Percentiles rank a stretch among this genome's conserved stretches.
Conservation (phyloP, 371 early-diverging fungal species). For the Zychaea mexicana region DNA sequence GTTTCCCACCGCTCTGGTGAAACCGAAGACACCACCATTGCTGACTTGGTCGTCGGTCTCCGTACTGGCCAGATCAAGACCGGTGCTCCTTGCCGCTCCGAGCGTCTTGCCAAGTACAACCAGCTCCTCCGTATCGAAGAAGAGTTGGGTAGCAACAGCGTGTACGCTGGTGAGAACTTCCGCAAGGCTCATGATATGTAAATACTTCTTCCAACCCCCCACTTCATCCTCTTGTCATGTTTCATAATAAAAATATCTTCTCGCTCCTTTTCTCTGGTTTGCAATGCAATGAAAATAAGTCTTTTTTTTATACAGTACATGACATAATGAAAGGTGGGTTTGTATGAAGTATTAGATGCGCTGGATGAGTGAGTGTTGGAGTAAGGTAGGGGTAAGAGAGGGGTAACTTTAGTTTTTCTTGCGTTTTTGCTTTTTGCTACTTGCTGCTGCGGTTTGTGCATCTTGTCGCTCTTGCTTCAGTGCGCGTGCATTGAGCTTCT, state of each 20-base stretch:
- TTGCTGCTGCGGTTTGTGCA: slow-evolving; percentile 1
- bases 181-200: slow-evolving; percentile 74
- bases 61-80: slow-evolving; percentile 99
- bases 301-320: slow-evolving; percentile 3
- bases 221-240: not conserved
- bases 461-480: slow-evolving; percentile 3
- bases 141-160: slow-evolving; percentile 75
- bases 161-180: slow-evolving; percentile 96
- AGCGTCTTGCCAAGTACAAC: slow-evolving; percentile 98
- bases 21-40: slow-evolving; percentile 99
- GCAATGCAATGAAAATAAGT: not conserved
- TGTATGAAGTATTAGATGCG: not conserved
- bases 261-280: not conserved
- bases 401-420: slow-evolving; percentile 4
- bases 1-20: slow-evolving; percentile 99
- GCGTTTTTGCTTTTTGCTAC: slow-evolving; percentile 12
- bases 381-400: not conserved
- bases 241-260: not conserved
- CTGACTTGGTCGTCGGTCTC: slow-evolving; percentile 97
- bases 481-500: slow-evolving; percentile 11
- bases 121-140: slow-evolving; percentile 96
- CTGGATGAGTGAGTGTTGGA: not conserved
- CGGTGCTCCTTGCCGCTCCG: slow-evolving; percentile 98
- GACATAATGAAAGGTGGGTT: not conserved
- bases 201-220: slow-evolving; percentile 14